Conservation (phyloP, 2,329 filamentous ascomycete species). For the Epichloe sp. region DNA sequence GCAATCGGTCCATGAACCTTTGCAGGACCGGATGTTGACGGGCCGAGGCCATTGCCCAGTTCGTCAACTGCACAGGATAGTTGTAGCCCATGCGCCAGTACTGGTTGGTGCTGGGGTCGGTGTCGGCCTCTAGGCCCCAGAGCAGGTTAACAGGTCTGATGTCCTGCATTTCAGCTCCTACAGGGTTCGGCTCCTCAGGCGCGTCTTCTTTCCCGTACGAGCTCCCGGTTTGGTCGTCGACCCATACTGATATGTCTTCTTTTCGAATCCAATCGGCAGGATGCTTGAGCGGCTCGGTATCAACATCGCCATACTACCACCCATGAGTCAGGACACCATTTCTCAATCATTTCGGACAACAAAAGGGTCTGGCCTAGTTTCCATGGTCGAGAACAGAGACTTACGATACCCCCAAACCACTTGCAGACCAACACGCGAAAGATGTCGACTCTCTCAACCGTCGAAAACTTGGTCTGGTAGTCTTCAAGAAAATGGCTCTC, state of each 20-base stretch:
- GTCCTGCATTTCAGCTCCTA: neutral
- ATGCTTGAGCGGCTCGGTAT: conserved; percentile 13
- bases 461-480: conserved; percentile 9
- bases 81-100: conserved; percentile 16
- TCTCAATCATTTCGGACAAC: no score
- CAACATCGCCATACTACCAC: conserved; percentile 12
- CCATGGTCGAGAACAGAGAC: neutral
- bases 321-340: neutral
- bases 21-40: conserved; percentile 10
- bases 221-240: conserved; percentile 8
- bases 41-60: conserved; percentile 14
- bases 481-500: conserved; percentile 8
- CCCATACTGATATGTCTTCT: conserved; percentile 11
- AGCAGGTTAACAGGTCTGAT: conserved; percentile 11
- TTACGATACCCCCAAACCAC: conserved; percentile 13
- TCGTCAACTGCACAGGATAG: conserved; percentile 13
- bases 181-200: neutral
- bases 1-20: conserved; percentile 11
- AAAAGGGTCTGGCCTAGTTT: no score
- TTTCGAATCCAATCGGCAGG: conserved; percentile 11
- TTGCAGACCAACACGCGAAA: conserved; percentile 12
- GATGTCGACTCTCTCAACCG: conserved; percentile 12
- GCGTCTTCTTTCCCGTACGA: conserved; percentile 7
- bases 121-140: conserved; percentile 14
- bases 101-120: conserved; percentile 9